These are phyloP conservation scores for Lolium rigidum DNA, from an alignment of 176 grass and related monocot species.

Conservation along the genomic window DNA sequence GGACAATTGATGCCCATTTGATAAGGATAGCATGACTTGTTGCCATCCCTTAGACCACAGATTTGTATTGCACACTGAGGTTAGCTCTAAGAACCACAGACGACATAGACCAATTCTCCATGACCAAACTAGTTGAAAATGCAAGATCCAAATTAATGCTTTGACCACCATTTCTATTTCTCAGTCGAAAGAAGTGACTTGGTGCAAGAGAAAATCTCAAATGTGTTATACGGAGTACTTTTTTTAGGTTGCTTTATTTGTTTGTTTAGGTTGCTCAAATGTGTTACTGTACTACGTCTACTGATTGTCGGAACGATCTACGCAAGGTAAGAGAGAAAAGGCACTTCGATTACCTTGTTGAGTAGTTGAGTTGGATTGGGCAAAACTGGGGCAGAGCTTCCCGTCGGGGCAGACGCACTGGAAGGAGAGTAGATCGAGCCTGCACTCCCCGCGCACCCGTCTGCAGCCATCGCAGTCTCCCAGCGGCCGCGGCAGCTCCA, in stretches of 20 bases:
- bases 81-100: too few relatives aligned
- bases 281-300: too few relatives aligned
- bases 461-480: slow-evolving; percentile 33
- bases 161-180: background rate
- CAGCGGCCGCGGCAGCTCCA: background rate
- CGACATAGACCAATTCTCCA: background rate
- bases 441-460: slow-evolving; percentile 46
- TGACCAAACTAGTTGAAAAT: background rate
- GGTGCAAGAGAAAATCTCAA: too few relatives aligned
- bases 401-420: slow-evolving; percentile 52
- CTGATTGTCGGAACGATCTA: background rate
- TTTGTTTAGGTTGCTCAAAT: too few relatives aligned
- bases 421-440: slow-evolving; percentile 25
- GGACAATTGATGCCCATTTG: background rate
- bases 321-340: background rate
- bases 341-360: background rate
- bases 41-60: background rate
- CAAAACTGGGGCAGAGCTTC: background rate
- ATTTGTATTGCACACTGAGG: background rate
- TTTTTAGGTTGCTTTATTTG: too few relatives aligned
- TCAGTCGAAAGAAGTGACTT: too few relatives aligned
- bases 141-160: background rate
- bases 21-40: background rate
- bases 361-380: background rate
- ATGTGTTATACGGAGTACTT: too few relatives aligned